These are phyloP conservation scores for Geosmithia flava DNA, from an alignment of 2,329 filamentous ascomycete species.

Conservation along the genomic window DNA sequence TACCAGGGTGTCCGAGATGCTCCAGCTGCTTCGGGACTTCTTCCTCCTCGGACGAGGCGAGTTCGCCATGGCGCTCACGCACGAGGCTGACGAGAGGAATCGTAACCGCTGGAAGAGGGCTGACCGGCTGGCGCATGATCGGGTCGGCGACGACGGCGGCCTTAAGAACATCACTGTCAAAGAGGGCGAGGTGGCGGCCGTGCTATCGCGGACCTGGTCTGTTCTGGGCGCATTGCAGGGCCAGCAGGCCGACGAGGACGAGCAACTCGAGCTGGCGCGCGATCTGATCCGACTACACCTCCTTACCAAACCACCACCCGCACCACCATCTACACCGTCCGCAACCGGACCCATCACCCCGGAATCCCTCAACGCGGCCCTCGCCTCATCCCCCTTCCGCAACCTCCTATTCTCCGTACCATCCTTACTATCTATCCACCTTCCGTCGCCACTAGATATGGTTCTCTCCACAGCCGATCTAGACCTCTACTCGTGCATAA, in stretches of 20 bases:
- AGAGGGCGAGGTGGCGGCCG: slow-evolving; percentile 72
- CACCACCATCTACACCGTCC: slow-evolving; percentile 23
- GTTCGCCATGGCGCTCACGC: slow-evolving; percentile 77
- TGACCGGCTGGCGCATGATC: slow-evolving; percentile 32
- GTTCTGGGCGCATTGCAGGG: slow-evolving; percentile 64
- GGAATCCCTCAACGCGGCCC: slow-evolving; percentile 13
- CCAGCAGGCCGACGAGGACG: slow-evolving; percentile 63
- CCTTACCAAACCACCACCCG: slow-evolving; percentile 31
- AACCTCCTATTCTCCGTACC: slow-evolving; percentile 74
- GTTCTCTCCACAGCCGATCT: slow-evolving; percentile 71
- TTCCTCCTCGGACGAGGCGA: slow-evolving; percentile 81
- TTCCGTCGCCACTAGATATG: slow-evolving; percentile 72
- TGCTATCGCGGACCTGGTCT: slow-evolving; percentile 68
- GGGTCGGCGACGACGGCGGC: slow-evolving; percentile 38
- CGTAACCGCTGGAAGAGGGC: slow-evolving; percentile 59
- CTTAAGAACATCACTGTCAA: slow-evolving; percentile 51
- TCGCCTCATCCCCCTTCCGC: slow-evolving; percentile 51
- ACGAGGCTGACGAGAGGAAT: slow-evolving; percentile 72
- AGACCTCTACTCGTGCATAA: slow-evolving; percentile 70
- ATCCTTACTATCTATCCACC: slow-evolving; percentile 53
- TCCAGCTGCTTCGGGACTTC: slow-evolving; percentile 72
- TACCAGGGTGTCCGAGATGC: slow-evolving; percentile 60
- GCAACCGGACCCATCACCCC: slow-evolving; percentile 15
- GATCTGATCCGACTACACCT: slow-evolving; percentile 60
- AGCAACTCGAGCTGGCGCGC: slow-evolving; percentile 71